Percentiles rank a stretch among this genome's conserved stretches.
Evolutionary conservation across 805 yeast genomes (phyloP).

Genomic region (Yarrowia sp.): DNA sequence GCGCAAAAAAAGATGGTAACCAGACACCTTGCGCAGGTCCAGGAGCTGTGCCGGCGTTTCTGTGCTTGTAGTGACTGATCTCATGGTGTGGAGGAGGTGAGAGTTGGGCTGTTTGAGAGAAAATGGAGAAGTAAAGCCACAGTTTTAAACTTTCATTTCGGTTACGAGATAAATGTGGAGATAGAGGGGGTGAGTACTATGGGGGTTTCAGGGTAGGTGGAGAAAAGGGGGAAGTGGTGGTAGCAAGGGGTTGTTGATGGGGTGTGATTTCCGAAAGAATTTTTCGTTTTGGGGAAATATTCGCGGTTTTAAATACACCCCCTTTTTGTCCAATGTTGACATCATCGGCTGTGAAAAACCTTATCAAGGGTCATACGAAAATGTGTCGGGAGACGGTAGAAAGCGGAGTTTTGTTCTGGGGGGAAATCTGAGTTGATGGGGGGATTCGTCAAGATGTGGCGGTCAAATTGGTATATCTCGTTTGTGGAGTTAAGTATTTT

Average conservation of each 20-base stretch:
- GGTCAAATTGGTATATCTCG: too few species aligned
- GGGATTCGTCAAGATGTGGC: too few species aligned
- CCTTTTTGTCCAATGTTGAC: background rate
- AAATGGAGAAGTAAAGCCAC: background rate
- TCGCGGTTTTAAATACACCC: too few species aligned
- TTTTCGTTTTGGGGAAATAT: too few species aligned
- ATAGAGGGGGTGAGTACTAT: background rate
- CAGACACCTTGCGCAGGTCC: background rate
- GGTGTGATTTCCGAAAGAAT: too few species aligned
- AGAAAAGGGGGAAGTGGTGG: too few species aligned
- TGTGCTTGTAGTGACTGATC: background rate
- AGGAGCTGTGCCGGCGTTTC: background rate
- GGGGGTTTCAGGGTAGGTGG: background rate
- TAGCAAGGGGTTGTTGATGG: too few species aligned
- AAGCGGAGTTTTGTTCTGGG: too few species aligned
- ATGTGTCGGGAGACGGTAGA: too few species aligned
- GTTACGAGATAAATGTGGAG: too few species aligned
- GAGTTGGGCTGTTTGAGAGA: background rate
- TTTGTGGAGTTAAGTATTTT: too few species aligned
- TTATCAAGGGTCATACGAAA: background rate
- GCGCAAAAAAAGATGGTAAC: background rate
- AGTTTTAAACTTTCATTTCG: background rate
- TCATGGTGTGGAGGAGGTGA: background rate
- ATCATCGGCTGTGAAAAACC: background rate
- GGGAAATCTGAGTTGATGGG: too few species aligned